phyloP scores from a whole-genome alignment of 2,329 filamentous ascomycete genomes.

The Xylariaceae sp. region DNA sequence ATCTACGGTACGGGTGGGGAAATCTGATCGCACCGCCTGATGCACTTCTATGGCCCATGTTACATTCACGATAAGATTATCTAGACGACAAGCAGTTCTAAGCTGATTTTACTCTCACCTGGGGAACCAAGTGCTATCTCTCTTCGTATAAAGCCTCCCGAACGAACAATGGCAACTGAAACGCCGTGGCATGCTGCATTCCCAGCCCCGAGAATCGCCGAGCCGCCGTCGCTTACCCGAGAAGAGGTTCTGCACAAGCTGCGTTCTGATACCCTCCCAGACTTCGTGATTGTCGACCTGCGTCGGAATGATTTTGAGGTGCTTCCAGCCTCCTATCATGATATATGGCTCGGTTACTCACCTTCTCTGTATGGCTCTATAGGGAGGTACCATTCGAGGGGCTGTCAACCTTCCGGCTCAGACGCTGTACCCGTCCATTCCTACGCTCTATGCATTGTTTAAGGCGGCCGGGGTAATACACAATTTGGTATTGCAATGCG shows the following conservation, averaged over 20 bases:
- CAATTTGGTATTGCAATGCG: slow-evolving; percentile 49
- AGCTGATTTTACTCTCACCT: no score
- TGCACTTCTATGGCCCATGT: no score
- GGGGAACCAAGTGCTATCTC: no score
- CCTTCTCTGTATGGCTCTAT: slow-evolving; percentile 4
- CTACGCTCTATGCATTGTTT: slow-evolving; percentile 41
- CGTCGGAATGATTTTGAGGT: slow-evolving; percentile 43
- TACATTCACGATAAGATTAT: no score
- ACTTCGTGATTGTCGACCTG: slow-evolving; percentile 40
- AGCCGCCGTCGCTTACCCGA: slow-evolving; percentile 8
- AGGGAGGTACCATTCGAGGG: slow-evolving; percentile 56
- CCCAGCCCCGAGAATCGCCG: slow-evolving; percentile 10
- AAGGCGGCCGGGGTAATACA: slow-evolving; percentile 38
- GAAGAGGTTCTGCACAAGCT: slow-evolving; percentile 16
- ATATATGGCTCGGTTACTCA: background rate
- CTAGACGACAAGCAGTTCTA: no score
- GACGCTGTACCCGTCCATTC: slow-evolving; percentile 42
- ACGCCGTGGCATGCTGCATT: slow-evolving; percentile 17
- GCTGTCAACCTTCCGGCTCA: slow-evolving; percentile 54
- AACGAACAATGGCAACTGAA: slow-evolving; percentile 12
- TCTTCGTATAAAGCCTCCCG: no score
- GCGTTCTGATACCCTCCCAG: slow-evolving; percentile 11
- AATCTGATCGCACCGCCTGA: no score
- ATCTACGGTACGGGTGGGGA: no score
- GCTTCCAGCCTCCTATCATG: slow-evolving; percentile 3